phyloP scores from a whole-genome alignment of 2,329 filamentous ascomycete genomes.

The Myriosclerotinia scirpicola region DNA sequence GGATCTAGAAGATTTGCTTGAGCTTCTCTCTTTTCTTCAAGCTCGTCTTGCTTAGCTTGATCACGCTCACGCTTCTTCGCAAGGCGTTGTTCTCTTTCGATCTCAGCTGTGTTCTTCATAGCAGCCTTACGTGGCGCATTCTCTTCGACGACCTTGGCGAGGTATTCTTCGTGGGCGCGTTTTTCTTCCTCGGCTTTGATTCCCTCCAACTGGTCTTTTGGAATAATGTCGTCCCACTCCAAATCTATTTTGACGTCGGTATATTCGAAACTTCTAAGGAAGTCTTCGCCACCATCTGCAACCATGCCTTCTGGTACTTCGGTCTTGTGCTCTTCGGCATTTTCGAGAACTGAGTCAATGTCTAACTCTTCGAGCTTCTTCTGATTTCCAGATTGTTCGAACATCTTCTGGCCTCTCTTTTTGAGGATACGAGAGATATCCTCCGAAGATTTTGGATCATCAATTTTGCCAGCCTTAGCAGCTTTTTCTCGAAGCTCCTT shows the following conservation, averaged over 20 bases:
- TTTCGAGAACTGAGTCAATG: constrained; percentile 94
- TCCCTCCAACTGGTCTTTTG: constrained; percentile 83
- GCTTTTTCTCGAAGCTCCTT: constrained; percentile 74
- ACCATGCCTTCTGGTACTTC: constrained; percentile 93
- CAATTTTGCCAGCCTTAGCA: constrained; percentile 73
- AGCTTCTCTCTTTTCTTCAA: constrained; percentile 63
- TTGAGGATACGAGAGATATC: constrained; percentile 97
- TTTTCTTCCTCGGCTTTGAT: constrained; percentile 89
- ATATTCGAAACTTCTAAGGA: constrained; percentile 85
- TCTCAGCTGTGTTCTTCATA: constrained; percentile 56
- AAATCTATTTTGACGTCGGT: constrained; percentile 97
- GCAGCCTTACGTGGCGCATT: constrained; percentile 76
- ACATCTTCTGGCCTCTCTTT: constrained; percentile 98
- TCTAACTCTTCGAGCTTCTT: constrained; percentile 95
- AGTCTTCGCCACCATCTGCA: constrained; percentile 94
- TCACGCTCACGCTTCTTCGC: constrained; percentile 66
- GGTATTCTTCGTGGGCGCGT: constrained; percentile 77
- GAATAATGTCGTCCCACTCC: constrained; percentile 98
- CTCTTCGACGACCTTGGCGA: constrained; percentile 78
- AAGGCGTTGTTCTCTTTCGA: constrained; percentile 63
- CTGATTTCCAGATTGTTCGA: constrained; percentile 95
- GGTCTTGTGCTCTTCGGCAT: constrained; percentile 95
- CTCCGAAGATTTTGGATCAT: constrained; percentile 85
- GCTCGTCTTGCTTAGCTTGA: constrained; percentile 67
- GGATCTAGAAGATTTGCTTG: constrained; percentile 78